A percentile compares a stretch with the other conserved stretches of the same genome.
Conservation (phyloP, 305 asterid species). For the Striga hermonthica region DNA sequence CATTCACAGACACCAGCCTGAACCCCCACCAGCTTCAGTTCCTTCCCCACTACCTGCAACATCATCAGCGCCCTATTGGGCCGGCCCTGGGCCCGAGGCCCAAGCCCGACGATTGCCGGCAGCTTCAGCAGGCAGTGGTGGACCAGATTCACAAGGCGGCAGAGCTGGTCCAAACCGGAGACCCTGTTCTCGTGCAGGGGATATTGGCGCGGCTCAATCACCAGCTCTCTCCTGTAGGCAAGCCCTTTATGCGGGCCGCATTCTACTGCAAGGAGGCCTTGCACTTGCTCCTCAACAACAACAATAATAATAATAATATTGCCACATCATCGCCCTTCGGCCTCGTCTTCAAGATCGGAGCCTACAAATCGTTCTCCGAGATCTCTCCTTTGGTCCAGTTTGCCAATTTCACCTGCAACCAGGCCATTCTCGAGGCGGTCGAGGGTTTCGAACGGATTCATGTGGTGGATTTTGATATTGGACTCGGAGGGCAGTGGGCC, state of each 20-base stretch:
- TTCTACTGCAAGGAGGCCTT: slow-evolving; percentile 87
- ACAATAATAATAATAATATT: slow-evolving; percentile 35
- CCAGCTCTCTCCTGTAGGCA: slow-evolving; percentile 90
- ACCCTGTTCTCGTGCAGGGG: slow-evolving; percentile 82
- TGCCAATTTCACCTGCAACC: slow-evolving; percentile 85
- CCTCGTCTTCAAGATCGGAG: slow-evolving; percentile 81
- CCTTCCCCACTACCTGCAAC: slow-evolving; percentile 53
- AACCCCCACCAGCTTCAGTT: slow-evolving; percentile 54
- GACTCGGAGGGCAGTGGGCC: slow-evolving; percentile 96
- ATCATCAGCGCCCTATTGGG: slow-evolving; percentile 35
- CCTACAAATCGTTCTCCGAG: slow-evolving; percentile 88
- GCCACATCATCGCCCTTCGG: slow-evolving; percentile 50
- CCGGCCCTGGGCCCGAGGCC: slow-evolving; percentile 41
- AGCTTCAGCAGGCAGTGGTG: slow-evolving; percentile 58
- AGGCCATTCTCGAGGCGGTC: slow-evolving; percentile 71
- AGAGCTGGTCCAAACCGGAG: slow-evolving; percentile 83
- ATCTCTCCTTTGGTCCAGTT: slow-evolving; percentile 81
- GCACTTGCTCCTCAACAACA: slow-evolving; percentile 53
- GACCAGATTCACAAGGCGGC: slow-evolving; percentile 92
- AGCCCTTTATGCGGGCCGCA: slow-evolving; percentile 91
- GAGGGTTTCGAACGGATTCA: slow-evolving; percentile 76
- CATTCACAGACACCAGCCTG: slow-evolving; percentile 52
- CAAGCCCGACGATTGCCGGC: slow-evolving; percentile 45
- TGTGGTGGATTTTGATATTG: slow-evolving; percentile 79
- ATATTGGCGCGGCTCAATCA: slow-evolving; percentile 99